Percentiles rank a stretch among this genome's conserved stretches.
Evolutionary conservation across 345 rosid genomes (phyloP).

Genomic region (Combretum micranthum): DNA sequence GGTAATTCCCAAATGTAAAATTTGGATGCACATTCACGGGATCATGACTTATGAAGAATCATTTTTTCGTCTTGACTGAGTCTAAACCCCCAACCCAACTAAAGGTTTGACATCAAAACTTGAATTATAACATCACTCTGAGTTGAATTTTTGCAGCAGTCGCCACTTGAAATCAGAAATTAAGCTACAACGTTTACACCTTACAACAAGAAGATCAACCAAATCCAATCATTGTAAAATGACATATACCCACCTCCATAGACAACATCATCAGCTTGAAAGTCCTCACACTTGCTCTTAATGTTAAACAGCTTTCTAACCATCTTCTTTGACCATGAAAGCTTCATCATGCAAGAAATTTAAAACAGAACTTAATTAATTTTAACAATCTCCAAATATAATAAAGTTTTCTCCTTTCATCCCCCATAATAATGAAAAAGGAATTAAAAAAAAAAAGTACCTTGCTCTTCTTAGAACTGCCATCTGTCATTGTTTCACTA

Average conservation of each 20-base stretch:
- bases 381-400: constrained; percentile 1
- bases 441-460: constrained; percentile 23
- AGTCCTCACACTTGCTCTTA: constrained; percentile 81
- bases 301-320: constrained; percentile 89
- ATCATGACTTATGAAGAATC: not conserved
- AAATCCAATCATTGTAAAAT: not conserved
- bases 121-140: not conserved
- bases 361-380: not conserved
- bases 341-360: constrained; percentile 36
- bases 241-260: constrained; percentile 41
- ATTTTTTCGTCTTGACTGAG: constrained; percentile 5
- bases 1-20: too few relatives aligned
- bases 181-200: not conserved
- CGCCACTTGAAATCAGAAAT: not conserved
- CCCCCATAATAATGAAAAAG: not conserved
- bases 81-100: not conserved
- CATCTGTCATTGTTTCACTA: constrained; percentile 76
- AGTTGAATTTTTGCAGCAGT: not conserved
- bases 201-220: not conserved
- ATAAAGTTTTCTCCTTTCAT: not conserved
- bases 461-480: constrained; percentile 82
- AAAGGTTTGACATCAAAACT: not conserved
- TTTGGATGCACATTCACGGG: too few relatives aligned
- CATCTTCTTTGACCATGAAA: constrained; percentile 94
- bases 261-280: constrained; percentile 71